These are phyloP conservation scores for Keqinozyma sinolaborantium DNA, from an alignment of 1,139 yeast genomes.

Conservation along the genomic window DNA sequence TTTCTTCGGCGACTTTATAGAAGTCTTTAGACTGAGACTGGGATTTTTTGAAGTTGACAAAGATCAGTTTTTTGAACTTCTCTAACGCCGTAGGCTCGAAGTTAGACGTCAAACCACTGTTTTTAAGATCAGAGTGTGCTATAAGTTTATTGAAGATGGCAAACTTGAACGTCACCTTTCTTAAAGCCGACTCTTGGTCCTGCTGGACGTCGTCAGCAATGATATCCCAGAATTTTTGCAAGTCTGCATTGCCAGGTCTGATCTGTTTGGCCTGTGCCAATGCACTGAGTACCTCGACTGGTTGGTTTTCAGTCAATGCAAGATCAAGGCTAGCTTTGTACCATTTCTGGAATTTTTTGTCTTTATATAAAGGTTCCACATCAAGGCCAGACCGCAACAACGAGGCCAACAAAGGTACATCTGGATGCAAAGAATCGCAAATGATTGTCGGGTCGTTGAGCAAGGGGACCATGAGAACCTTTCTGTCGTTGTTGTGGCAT, in stretches of 20 bases:
- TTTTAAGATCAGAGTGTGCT: neutral
- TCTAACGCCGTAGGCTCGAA: slow-evolving; percentile 8
- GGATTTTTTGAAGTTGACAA: slow-evolving; percentile 19
- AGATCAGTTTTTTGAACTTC: slow-evolving; percentile 15
- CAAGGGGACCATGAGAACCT: neutral
- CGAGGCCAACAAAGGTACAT: neutral
- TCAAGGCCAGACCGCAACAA: neutral
- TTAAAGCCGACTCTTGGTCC: slow-evolving; percentile 22
- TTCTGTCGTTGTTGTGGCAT: neutral
- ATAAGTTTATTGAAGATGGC: slow-evolving; percentile 27
- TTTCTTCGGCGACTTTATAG: slow-evolving; percentile 42
- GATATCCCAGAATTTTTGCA: slow-evolving; percentile 14
- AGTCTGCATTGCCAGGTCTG: slow-evolving; percentile 1
- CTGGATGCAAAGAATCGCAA: neutral
- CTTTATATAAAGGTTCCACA: neutral
- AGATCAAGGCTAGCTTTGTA: neutral
- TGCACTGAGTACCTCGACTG: neutral
- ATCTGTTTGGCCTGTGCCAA: neutral
- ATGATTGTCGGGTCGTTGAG: neutral
- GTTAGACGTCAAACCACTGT: neutral
- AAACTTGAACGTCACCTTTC: slow-evolving; percentile 25
- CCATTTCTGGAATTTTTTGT: slow-evolving; percentile 2
- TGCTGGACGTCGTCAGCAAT: slow-evolving; percentile 23
- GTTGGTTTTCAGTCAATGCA: neutral
- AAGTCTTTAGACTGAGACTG: slow-evolving; percentile 21